These are phyloP conservation scores for Fraxinus excelsior DNA, from an alignment of 257 asterid genomes.

Conservation along the genomic window DNA sequence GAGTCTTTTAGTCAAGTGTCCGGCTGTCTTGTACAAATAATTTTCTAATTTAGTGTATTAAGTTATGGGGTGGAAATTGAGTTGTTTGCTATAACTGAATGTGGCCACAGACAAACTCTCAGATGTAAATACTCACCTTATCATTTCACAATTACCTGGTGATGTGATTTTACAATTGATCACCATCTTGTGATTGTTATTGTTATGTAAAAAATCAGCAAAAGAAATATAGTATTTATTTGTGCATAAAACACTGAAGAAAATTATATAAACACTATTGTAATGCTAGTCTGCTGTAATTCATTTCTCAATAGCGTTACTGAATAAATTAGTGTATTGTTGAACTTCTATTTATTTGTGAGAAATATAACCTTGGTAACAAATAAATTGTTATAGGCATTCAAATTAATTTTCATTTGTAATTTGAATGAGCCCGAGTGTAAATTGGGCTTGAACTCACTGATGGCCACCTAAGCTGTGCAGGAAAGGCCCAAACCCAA, in stretches of 20 bases:
- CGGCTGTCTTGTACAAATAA: neutral
- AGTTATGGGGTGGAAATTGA: neutral
- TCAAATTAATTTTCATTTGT: neutral
- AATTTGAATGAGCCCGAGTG: neutral
- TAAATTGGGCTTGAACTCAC: neutral
- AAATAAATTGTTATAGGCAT: neutral
- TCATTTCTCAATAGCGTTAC: too few species aligned
- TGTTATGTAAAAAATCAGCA: neutral
- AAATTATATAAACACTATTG: neutral
- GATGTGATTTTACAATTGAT: neutral
- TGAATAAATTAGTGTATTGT: neutral
- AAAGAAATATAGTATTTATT: neutral
- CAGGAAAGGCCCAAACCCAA: too few species aligned
- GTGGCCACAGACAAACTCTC: neutral
- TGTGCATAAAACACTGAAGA: neutral
- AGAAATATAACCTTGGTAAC: conserved; percentile 1
- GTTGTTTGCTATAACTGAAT: neutral
- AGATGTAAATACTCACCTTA: neutral
- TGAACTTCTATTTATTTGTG: neutral
- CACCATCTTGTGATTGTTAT: neutral
- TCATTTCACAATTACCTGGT: neutral
- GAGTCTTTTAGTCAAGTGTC: neutral
- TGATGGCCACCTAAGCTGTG: too few species aligned
- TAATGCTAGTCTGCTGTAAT: neutral
- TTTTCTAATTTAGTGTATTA: neutral